phyloP scores from a whole-genome alignment of 2,329 filamentous ascomycete genomes.

The Stemphylium vesicarium region DNA sequence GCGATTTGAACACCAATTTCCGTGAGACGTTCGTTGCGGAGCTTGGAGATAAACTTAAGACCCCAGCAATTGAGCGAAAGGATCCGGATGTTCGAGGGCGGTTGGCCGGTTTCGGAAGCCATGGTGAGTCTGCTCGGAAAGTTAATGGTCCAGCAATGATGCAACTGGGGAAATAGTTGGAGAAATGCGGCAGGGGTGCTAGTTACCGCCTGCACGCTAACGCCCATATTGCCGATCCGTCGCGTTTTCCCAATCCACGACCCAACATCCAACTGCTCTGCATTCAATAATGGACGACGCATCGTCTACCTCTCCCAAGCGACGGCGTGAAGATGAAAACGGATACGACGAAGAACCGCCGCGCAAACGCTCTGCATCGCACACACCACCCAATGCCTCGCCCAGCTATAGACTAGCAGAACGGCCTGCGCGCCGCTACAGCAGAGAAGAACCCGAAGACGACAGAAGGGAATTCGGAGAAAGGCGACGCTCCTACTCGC shows the following conservation, averaged over 20 bases:
- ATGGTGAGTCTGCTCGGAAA: conserved; percentile 18
- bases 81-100: conserved; percentile 69
- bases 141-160: conserved; percentile 11
- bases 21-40: conserved; percentile 75
- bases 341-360: conserved; percentile 37
- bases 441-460: conserved; percentile 42
- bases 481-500: conserved; percentile 26
- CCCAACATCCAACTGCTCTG: conserved; percentile 1
- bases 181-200: conserved; percentile 19
- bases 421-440: conserved; percentile 45
- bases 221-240: conserved; percentile 14
- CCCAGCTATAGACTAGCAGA: conserved; percentile 41
- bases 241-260: conserved; percentile 17
- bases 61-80: conserved; percentile 98
- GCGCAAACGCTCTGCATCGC: conserved; percentile 43
- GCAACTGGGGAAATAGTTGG: conserved; percentile 22
- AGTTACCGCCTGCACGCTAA: conserved; percentile 13
- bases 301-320: conserved; percentile 36
- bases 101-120: conserved; percentile 22
- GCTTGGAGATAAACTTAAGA: conserved; percentile 81
- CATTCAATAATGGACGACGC: conserved; percentile 24
- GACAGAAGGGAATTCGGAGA: conserved; percentile 36
- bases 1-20: conserved; percentile 87
- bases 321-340: conserved; percentile 37
- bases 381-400: conserved; percentile 34